These are phyloP conservation scores for Strobilomyces echinocephalus DNA, from an alignment of 768 basidiomycete species.

Conservation along the genomic window DNA sequence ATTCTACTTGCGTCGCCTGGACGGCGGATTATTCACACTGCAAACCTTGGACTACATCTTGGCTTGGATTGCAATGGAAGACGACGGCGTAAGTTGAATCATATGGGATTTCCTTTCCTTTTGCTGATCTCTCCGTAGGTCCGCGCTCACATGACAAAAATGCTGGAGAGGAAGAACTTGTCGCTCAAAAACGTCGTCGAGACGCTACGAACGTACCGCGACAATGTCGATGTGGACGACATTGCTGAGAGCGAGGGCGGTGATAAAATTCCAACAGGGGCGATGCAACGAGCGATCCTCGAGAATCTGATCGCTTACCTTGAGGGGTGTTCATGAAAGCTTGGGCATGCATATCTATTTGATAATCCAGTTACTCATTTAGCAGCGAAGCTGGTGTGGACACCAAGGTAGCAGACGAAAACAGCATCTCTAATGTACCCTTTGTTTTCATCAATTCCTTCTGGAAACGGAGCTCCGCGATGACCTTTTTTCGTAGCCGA, in stretches of 20 bases:
- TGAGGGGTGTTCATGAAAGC: constrained; percentile 27
- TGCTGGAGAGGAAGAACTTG: constrained; percentile 71
- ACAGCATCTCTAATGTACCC: constrained; percentile 89
- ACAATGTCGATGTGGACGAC: constrained; percentile 62
- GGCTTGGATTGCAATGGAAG: constrained; percentile 96
- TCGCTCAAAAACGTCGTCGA: constrained; percentile 65
- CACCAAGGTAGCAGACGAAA: constrained; percentile 50
- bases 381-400: constrained; percentile 12
- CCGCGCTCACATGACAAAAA: constrained; percentile 64
- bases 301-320: constrained; percentile 64
- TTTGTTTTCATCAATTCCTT: constrained; percentile 75
- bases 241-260: constrained; percentile 20
- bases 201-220: constrained; percentile 66
- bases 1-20: constrained; percentile 83
- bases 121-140: constrained; percentile 48
- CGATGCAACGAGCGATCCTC: constrained; percentile 65
- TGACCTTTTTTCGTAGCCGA: constrained; percentile 77
- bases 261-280: constrained; percentile 34
- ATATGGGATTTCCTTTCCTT: background rate
- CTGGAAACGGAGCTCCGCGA: constrained; percentile 83
- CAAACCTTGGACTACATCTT: constrained; percentile 93
- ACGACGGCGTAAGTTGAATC: constrained; percentile 75
- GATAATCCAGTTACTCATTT: constrained; percentile 14
- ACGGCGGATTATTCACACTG: constrained; percentile 81
- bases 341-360: background rate